Evolutionary conservation across 2,329 filamentous ascomycete genomes (phyloP).

Genomic region (Colletotrichum godetiae): DNA sequence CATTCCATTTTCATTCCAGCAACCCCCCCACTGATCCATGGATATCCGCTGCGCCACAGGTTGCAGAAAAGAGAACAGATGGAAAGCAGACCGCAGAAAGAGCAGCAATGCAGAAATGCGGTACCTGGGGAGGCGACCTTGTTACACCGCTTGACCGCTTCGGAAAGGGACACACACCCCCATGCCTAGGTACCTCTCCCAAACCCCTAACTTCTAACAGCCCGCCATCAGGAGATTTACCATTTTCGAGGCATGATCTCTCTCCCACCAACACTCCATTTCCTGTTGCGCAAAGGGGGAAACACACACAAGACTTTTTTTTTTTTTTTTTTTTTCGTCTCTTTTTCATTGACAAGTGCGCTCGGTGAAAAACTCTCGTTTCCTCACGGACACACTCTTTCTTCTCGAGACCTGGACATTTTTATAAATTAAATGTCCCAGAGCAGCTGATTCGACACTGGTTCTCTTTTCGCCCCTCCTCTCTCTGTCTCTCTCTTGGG

Average conservation of each 20-base stretch:
- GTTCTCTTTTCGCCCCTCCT: conserved; percentile 3
- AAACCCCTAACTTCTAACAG: conserved; percentile 11
- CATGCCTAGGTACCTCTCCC: neutral
- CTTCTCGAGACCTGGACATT: neutral
- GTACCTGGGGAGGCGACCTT: neutral
- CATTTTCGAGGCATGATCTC: conserved; percentile 32
- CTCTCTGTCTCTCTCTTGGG: neutral
- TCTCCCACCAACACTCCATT: conserved; percentile 30
- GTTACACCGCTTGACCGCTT: conserved; percentile 30
- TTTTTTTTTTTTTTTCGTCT: neutral
- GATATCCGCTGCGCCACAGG: conserved; percentile 34
- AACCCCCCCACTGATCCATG: conserved; percentile 33
- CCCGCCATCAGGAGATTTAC: conserved; percentile 36
- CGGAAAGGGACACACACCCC: neutral
- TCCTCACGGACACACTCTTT: neutral
- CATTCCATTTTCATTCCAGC: neutral
- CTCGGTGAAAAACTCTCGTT: neutral
- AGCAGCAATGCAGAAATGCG: neutral
- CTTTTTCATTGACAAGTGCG: neutral
- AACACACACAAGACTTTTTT: neutral
- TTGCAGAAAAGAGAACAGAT: neutral
- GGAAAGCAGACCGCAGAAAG: too few species aligned
- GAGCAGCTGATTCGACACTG: conserved; percentile 26
- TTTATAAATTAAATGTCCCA: conserved; percentile 13
- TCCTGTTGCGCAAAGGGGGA: conserved; percentile 12